These are phyloP conservation scores for Penicillium subrubescens DNA, from an alignment of 495 filamentous ascomycete genomes.

Conservation along the genomic window DNA sequence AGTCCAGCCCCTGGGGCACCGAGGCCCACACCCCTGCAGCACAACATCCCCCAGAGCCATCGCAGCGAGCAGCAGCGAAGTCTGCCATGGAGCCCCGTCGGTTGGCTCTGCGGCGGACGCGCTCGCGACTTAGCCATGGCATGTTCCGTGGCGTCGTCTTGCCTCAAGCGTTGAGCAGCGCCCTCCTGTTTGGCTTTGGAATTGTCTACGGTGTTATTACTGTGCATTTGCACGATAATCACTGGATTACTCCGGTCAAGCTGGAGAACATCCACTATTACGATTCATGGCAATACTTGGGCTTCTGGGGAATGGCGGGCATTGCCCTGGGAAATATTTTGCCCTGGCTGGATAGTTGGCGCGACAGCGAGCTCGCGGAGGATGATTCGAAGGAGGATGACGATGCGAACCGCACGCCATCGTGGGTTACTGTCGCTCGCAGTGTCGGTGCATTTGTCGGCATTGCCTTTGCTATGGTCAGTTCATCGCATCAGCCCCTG, in stretches of 20 bases:
- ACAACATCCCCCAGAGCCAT: slow-evolving; percentile 29
- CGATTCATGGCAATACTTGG: slow-evolving; percentile 68
- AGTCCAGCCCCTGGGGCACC: slow-evolving; percentile 67
- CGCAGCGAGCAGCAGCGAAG: slow-evolving; percentile 28
- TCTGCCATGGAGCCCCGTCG: slow-evolving; percentile 34
- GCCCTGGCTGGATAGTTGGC: slow-evolving; percentile 81
- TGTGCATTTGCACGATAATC: slow-evolving; percentile 75
- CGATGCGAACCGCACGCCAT: slow-evolving; percentile 45
- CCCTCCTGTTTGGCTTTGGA: slow-evolving; percentile 78
- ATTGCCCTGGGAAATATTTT: slow-evolving; percentile 75
- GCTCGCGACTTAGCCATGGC: slow-evolving; percentile 44
- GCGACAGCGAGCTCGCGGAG: slow-evolving; percentile 36
- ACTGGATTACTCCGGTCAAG: slow-evolving; percentile 64
- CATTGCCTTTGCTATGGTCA: slow-evolving; percentile 93
- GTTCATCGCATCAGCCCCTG: slow-evolving; percentile 22
- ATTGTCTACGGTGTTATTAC: slow-evolving; percentile 83
- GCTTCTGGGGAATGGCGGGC: slow-evolving; percentile 80
- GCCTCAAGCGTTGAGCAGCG: slow-evolving; percentile 53
- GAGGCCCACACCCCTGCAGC: slow-evolving; percentile 63
- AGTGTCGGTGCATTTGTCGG: slow-evolving; percentile 93
- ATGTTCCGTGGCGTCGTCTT: slow-evolving; percentile 48
- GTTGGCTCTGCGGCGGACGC: slow-evolving; percentile 35
- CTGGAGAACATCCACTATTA: slow-evolving; percentile 58
- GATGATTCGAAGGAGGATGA: slow-evolving; percentile 28
- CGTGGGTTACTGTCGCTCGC: slow-evolving; percentile 82